Conservation (phyloP, 225 moss, liverwort and hornwort genomes). For the Neckera pumila region DNA sequence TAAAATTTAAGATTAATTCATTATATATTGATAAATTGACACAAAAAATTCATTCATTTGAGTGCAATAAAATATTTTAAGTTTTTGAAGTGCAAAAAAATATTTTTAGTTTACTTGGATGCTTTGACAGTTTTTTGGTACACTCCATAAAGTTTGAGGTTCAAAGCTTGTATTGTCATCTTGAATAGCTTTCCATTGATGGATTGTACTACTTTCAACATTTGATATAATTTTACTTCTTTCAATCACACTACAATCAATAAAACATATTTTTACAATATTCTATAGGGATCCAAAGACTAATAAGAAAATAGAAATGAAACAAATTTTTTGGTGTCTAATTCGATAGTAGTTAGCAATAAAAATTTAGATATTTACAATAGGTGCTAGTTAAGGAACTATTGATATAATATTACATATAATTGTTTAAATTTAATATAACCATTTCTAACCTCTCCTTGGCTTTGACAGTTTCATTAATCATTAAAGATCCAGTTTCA, state of each 20-base stretch:
- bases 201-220: slow-evolving; percentile 5
- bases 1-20: neutral
- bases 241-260: neutral
- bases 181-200: slow-evolving; percentile 13
- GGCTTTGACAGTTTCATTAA: slow-evolving; percentile 2
- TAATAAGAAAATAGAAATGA: neutral
- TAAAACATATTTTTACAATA: neutral
- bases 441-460: slow-evolving; percentile 17
- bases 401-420: neutral
- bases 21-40: neutral
- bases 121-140: slow-evolving; percentile 15
- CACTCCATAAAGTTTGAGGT: slow-evolving; percentile 8
- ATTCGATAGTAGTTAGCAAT: neutral
- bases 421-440: neutral
- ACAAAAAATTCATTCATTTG: neutral
- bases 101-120: slow-evolving; percentile 6
- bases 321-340: no score
- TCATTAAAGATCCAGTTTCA: neutral
- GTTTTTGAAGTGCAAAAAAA: no score
- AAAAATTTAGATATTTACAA: neutral
- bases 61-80: neutral
- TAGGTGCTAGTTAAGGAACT: accelerated
- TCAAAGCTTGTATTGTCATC: slow-evolving; percentile 22
- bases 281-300: neutral
- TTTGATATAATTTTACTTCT: neutral